Evolutionary conservation across 1,284 basidiomycete genomes (phyloP), one percentile per base, ranked within the genome.

Genomic region (Caloboletus firmus): DNA sequence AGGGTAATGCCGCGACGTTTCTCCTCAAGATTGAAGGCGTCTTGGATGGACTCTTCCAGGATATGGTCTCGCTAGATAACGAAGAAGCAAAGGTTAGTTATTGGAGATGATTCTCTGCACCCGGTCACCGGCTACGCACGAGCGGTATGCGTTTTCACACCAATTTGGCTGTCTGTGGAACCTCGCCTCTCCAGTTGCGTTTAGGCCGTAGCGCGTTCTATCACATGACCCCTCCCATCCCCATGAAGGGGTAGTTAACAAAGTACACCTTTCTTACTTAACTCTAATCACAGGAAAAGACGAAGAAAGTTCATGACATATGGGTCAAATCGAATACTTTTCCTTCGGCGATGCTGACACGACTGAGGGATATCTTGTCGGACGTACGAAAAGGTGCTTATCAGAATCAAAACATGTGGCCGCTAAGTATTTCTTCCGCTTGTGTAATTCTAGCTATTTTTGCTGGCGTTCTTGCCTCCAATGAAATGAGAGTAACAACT

Each of bases 281-380:
- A 61, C 53, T 64, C 55, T 56, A 57, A 68, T 50, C 59, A 71
- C 79, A 97, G 94, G 95, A 96, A 78, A 97, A 97, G 76, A 82
- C 90, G 48, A 88, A 89, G 79, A 97, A 96, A 76, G 85, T 97
- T 66, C 82, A 94, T 74, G 95, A 96, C 74, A 96, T 97, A 65
- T 97, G 94, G 94, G 81, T 80, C 67, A 95, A 93, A 73, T 83
- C 84, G 58, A 82, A 78, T 72, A 95, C 94, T 45, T 97, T 97
- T 75, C 86, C 91, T 55, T 68, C 84, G 61, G 68, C 78, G 61
- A 81, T 89, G 62, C 74, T 93, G 65, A 75, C 81, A 57, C 85
- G 82, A 63, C 76, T 93, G 71, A 75, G 77, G 71, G 80, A 83
- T 70, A 74, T 86, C 69, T 72, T 89, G 72, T 80, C 81, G 72